Base-by-base conservation (phyloP, 2,329 filamentous ascomycete genomes). In the Penicillium italicum region DNA sequence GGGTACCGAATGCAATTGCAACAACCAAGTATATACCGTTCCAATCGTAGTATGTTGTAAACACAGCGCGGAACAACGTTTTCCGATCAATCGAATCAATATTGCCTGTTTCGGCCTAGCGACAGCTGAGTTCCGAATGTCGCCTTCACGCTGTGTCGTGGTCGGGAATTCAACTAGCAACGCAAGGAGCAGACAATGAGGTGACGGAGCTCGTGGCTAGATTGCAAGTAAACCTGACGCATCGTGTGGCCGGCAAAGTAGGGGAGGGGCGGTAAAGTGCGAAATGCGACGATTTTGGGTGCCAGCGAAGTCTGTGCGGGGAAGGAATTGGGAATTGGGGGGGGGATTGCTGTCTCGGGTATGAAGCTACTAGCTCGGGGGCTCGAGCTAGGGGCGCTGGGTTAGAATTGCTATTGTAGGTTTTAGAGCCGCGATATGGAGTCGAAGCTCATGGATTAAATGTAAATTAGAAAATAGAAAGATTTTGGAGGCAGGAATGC, bases 181-280 rank as follows among this genome's bases (percentile, higher is more conserved):
- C 51, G 62, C 63, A 68, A 67, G 64, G 53, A 54, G 55, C 33
- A 57, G 60, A 48, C 30, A 55, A 42, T 38, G 46, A 47, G 41
- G 58, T 43, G 59, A 58, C 47, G 55, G 62, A 54, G 61, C 64
- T 42, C 37, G 26, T 38, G 24, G 36, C 47, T 50, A 16, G 20
- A 26, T 60, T 57, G 30, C 53, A 55, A 43, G 36, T 50, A 67
- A 58, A 64, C 61, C 57, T 60, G 63, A 67, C 68, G 68, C 72
- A 75, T 74, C 45, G 67, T 73, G 71, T 64, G 69, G 62, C 62
- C 65, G 47, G 49, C 56, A 60, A 63, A 63, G 63, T 57, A 58
- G 62, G 63, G 58, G 49, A 24, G n/a, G n/a, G n/a, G n/a, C n/a
- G n/a, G 44, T 34, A 46, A 18, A 54, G 26, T 24, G 20, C 45